Evolutionary conservation across 495 filamentous ascomycete species (phyloP).

Genomic region (Emericellopsis terricola): DNA sequence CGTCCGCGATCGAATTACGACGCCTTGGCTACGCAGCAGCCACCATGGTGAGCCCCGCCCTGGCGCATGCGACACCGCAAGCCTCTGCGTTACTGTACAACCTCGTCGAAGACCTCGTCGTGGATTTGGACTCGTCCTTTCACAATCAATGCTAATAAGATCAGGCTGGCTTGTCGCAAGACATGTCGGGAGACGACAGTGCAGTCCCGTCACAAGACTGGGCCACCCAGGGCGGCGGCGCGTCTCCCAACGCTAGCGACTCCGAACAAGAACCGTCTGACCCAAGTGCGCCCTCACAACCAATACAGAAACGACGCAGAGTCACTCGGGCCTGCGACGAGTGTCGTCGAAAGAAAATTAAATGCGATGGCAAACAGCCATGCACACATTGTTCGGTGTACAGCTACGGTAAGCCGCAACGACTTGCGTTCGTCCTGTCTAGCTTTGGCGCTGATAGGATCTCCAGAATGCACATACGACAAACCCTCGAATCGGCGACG

Average conservation of each 20-base stretch:
- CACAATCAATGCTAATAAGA: background rate
- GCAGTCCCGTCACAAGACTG: slow-evolving; percentile 6
- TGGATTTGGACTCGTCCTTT: too few species aligned
- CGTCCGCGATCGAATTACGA: background rate
- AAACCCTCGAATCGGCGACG: slow-evolving; percentile 91
- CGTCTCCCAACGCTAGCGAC: slow-evolving; percentile 14
- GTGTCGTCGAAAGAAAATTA: slow-evolving; percentile 94
- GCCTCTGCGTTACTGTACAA: slow-evolving; percentile 7
- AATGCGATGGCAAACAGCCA: slow-evolving; percentile 94
- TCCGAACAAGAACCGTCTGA: slow-evolving; percentile 7
- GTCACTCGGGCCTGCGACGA: slow-evolving; percentile 93
- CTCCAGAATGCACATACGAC: slow-evolving; percentile 86
- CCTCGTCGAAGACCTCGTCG: too few species aligned
- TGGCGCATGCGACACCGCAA: slow-evolving; percentile 4
- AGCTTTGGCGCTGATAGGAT: background rate
- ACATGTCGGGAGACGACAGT: slow-evolving; percentile 19
- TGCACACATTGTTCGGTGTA: slow-evolving; percentile 97
- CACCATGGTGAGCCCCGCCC: background rate
- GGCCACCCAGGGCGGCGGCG: slow-evolving; percentile 13
- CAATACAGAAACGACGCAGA: slow-evolving; percentile 71
- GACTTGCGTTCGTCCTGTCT: too few species aligned
- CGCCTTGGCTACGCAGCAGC: background rate
- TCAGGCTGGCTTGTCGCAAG: slow-evolving; percentile 3
- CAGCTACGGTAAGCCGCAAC: slow-evolving; percentile 71
- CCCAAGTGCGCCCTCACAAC: slow-evolving; percentile 20